Conservation (phyloP, 1,284 basidiomycete genomes). For the Boletellus deceptivus region DNA sequence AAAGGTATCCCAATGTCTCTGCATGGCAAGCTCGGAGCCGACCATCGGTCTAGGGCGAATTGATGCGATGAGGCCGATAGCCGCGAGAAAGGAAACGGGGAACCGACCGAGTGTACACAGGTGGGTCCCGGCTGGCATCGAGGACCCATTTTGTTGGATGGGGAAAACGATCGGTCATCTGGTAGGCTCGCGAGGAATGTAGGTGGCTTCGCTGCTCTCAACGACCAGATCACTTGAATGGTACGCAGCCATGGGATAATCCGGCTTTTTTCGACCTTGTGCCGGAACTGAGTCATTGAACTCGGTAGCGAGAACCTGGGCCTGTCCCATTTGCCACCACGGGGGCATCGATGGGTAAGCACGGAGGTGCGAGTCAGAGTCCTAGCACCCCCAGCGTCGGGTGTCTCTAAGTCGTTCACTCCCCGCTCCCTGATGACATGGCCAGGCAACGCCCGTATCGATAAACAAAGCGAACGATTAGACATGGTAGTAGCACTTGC, state of each 20-base stretch:
- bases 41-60: constrained; percentile 9
- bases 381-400: too few relatives aligned
- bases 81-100: background rate
- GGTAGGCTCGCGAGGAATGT: background rate
- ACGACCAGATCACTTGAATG: too few relatives aligned
- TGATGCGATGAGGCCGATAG: background rate
- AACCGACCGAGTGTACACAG: constrained; percentile 18
- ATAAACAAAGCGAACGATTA: background rate
- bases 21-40: constrained; percentile 20
- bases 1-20: constrained; percentile 12
- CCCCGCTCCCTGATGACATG: too few relatives aligned
- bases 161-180: background rate
- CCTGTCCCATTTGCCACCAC: too few relatives aligned
- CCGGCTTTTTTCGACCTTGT: too few relatives aligned
- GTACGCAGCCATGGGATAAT: too few relatives aligned
- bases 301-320: too few relatives aligned
- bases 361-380: too few relatives aligned
- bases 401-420: too few relatives aligned
- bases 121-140: constrained; percentile 8
- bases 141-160: constrained; percentile 11
- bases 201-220: too few relatives aligned
- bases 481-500: background rate
- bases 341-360: too few relatives aligned
- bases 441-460: background rate
- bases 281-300: too few relatives aligned